Evolutionary conservation across 805 yeast species (phyloP).

Genomic region (Yamadazyma endophytica): DNA sequence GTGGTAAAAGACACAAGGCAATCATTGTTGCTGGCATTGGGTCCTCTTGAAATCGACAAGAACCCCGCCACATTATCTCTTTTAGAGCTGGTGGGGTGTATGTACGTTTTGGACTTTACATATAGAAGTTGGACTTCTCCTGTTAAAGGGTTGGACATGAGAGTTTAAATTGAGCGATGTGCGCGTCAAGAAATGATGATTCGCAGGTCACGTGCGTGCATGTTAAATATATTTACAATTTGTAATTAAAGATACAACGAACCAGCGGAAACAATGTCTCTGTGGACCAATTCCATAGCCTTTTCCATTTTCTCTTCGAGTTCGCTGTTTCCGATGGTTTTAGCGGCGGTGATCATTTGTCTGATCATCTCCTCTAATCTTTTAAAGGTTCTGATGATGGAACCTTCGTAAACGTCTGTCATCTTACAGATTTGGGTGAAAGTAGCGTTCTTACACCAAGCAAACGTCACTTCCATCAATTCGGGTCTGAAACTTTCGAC

Average conservation of each 20-base stretch:
- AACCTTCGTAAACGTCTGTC: slow-evolving; percentile 98
- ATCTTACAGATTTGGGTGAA: slow-evolving; percentile 96
- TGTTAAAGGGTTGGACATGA: slow-evolving; percentile 3
- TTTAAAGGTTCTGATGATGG: slow-evolving; percentile 90
- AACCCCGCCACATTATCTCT: slow-evolving; percentile 80
- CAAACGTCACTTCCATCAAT: slow-evolving; percentile 92
- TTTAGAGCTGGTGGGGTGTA: slow-evolving; percentile 75
- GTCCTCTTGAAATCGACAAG: slow-evolving; percentile 58
- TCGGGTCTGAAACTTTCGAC: slow-evolving; percentile 89
- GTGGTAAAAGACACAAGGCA: slow-evolving; percentile 68
- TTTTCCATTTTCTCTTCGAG: slow-evolving; percentile 86
- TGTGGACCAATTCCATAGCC: slow-evolving; percentile 79
- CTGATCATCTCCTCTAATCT: slow-evolving; percentile 89
- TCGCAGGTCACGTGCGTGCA: neutral
- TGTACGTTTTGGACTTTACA: slow-evolving; percentile 67
- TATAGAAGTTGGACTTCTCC: slow-evolving; percentile 46
- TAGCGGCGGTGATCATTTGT: slow-evolving; percentile 88
- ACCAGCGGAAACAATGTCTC: slow-evolving; percentile 96
- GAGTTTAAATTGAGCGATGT: too few species aligned
- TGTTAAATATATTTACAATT: neutral
- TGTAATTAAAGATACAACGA: slow-evolving; percentile 76
- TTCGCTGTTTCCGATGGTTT: slow-evolving; percentile 86
- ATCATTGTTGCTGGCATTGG: slow-evolving; percentile 48
- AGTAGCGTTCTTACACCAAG: slow-evolving; percentile 95
- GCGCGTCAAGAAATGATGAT: too few species aligned